Percentiles rank a stretch among this genome's conserved stretches.
These are phyloP conservation scores for Tolypocladium tundrense DNA, from an alignment of 2,329 filamentous ascomycete species.

Conservation along the genomic window DNA sequence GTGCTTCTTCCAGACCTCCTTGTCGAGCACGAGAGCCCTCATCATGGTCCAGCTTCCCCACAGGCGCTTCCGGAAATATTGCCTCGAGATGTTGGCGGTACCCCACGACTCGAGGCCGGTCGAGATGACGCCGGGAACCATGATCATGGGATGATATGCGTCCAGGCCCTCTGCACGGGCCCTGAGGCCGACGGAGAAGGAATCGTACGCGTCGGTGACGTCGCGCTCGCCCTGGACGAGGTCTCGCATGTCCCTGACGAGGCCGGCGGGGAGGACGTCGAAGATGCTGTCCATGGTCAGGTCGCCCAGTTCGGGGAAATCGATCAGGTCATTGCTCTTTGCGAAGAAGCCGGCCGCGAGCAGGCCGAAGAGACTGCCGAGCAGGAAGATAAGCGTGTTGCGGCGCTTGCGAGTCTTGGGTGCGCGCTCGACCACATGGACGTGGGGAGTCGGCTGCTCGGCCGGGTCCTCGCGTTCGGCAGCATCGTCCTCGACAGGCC, in stretches of 20 bases:
- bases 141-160: conserved; percentile 82
- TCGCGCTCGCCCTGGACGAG: conserved; percentile 81
- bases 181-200: conserved; percentile 82
- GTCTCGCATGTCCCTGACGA: conserved; percentile 78
- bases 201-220: conserved; percentile 75
- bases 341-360: conserved; percentile 86
- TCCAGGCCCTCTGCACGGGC: conserved; percentile 69
- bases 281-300: conserved; percentile 77
- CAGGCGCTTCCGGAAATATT: conserved; percentile 86
- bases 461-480: conserved; percentile 17
- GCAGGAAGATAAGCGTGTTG: conserved; percentile 71
- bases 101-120: conserved; percentile 97
- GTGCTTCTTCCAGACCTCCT: conserved; percentile 88
- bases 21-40: conserved; percentile 84
- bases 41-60: conserved; percentile 99
- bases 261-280: conserved; percentile 76
- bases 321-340: conserved; percentile 79
- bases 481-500: conserved; percentile 10
- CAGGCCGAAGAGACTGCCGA: conserved; percentile 86
- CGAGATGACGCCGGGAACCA: conserved; percentile 96
- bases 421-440: conserved; percentile 33
- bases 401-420: conserved; percentile 57
- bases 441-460: conserved; percentile 17
- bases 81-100: conserved; percentile 71
- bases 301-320: conserved; percentile 59